Conservation (phyloP, 306 rosid species). For the Sophora flavescens region DNA sequence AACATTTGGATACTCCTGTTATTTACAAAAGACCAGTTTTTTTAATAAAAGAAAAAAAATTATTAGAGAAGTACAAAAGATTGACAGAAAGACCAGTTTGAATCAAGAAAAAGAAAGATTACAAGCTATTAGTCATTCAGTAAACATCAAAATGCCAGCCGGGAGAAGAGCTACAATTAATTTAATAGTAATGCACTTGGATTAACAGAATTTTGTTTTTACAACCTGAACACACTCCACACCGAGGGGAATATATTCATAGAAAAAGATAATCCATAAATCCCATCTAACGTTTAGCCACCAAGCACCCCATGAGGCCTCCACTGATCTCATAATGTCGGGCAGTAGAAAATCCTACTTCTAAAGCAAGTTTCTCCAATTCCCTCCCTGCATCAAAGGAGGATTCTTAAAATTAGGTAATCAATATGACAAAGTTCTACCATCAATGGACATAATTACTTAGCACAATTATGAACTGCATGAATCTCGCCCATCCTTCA, state of each 20-base stretch:
- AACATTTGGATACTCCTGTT: not conserved
- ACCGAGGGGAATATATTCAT: not conserved
- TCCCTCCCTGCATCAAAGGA: constrained; percentile 72
- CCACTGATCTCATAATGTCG: constrained; percentile 82
- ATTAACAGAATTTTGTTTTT: not conserved
- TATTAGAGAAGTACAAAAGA: not conserved
- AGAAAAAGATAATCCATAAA: constrained; percentile 26
- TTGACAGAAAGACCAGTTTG: no score
- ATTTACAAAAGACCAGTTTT: not conserved
- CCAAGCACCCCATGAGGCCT: constrained; percentile 92
- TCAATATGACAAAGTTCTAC: constrained; percentile 31
- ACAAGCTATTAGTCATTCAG: not conserved
- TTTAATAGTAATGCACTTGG: constrained; percentile 7
- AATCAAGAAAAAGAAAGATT: not conserved
- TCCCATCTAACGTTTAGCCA: constrained; percentile 63
- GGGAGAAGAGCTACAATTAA: not conserved
- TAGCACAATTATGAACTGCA: not conserved
- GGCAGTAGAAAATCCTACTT: constrained; percentile 82
- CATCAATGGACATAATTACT: constrained; percentile 25
- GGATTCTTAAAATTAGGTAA: constrained; percentile 30
- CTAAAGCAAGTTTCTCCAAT: constrained; percentile 80
- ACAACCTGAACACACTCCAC: constrained; percentile 34
- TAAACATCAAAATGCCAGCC: constrained; percentile 3
- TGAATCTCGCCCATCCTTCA: constrained; percentile 18
- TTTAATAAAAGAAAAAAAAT: no score